Conservation (phyloP, 106 monocot species). For the Phalaenopsis aphrodite region DNA sequence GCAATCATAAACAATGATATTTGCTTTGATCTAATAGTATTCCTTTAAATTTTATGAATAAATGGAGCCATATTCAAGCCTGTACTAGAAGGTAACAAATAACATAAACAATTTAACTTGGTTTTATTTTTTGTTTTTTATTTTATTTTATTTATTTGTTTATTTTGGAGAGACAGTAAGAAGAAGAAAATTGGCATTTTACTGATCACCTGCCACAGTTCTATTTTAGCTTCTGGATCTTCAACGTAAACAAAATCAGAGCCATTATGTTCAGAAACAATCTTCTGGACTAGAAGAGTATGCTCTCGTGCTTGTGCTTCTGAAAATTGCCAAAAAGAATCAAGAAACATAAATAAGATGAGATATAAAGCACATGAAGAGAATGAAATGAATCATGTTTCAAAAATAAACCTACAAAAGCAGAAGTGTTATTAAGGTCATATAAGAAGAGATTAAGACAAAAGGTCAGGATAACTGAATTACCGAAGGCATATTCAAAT, state of each 20-base stretch:
- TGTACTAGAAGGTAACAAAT: background rate
- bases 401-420: background rate
- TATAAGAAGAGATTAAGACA: background rate
- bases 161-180: background rate
- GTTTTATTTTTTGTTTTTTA: background rate
- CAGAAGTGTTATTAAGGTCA: background rate
- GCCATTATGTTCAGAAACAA: conserved; percentile 78
- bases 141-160: background rate
- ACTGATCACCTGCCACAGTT: conserved; percentile 70
- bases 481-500: background rate
- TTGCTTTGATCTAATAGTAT: background rate
- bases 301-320: conserved; percentile 94
- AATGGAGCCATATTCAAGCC: too few species aligned
- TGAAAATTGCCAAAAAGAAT: conserved; percentile 18
- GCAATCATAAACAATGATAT: background rate
- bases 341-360: background rate
- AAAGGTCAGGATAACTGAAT: background rate
- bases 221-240: conserved; percentile 70
- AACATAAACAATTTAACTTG: background rate
- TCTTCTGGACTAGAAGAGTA: conserved; percentile 71
- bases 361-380: background rate
- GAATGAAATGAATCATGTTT: background rate
- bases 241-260: conserved; percentile 87
- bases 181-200: background rate
- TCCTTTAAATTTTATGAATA: background rate